Percentiles rank a stretch among this genome's conserved stretches.
These are phyloP conservation scores for Amaranthus cruentus DNA, from an alignment of 148 eudicot genomes.

Conservation along the genomic window DNA sequence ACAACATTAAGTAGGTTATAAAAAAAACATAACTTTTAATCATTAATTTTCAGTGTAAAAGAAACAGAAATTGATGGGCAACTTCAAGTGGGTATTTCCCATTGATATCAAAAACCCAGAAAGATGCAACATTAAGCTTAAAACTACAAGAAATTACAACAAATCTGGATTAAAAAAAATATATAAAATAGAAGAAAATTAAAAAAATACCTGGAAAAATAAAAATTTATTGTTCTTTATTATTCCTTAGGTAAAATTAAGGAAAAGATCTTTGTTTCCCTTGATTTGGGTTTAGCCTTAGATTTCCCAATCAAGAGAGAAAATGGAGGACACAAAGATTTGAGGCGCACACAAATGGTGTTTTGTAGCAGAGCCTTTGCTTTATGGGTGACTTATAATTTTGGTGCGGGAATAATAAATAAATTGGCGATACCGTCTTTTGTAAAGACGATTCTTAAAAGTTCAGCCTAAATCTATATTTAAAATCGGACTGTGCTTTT, in stretches of 20 bases:
- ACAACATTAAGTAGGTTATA: no score
- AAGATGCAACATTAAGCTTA: not conserved
- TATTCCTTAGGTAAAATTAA: not conserved
- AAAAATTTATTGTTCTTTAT: not conserved
- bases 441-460: not conserved
- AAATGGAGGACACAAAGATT: constrained; percentile 16
- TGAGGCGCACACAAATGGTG: constrained; percentile 27
- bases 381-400: constrained; percentile 5
- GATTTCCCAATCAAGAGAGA: constrained; percentile 10
- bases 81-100: constrained; percentile 7
- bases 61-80: not conserved
- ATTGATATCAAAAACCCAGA: not conserved
- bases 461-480: no score
- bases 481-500: no score
- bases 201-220: constrained; percentile 15
- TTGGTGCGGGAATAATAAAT: not conserved
- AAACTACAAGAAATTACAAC: not conserved
- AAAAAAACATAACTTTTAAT: no score
- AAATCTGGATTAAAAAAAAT: not conserved
- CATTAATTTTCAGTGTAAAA: no score
- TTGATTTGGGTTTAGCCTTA: constrained; percentile 13
- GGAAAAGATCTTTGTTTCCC: not conserved
- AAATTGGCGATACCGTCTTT: no score
- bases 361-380: constrained; percentile 20
- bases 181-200: not conserved